Evolutionary conservation across 1,139 yeast genomes (phyloP).

Genomic region (Saccharomyces pastorianus): DNA sequence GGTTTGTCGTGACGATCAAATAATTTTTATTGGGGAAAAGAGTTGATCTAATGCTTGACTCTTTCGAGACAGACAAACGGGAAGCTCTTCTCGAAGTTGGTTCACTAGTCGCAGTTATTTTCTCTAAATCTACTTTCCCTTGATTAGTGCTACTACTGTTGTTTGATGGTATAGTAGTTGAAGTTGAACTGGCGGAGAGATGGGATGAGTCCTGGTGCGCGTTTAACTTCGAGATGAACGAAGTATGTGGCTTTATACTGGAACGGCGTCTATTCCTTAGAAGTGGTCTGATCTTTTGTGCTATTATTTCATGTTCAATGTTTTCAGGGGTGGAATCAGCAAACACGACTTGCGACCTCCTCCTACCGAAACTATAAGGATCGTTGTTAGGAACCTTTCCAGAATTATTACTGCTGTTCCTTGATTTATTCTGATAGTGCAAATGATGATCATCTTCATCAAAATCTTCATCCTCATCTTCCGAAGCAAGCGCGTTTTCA

Average conservation of each 20-base stretch:
- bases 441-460: constrained; percentile 5
- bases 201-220: constrained; percentile 2
- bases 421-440: constrained; percentile 27
- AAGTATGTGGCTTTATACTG: constrained; percentile 4
- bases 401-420: constrained; percentile 4
- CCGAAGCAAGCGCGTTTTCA: constrained; percentile 38
- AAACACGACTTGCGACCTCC: constrained; percentile 24
- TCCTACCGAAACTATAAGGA: constrained; percentile 10
- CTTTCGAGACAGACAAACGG: constrained; percentile 16
- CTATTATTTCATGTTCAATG: constrained; percentile 29
- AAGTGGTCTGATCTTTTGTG: constrained; percentile 23
- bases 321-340: constrained; percentile 17
- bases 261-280: constrained; percentile 7
- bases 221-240: constrained; percentile 2
- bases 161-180: neutral
- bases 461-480: constrained; percentile 27
- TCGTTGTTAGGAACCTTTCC: neutral
- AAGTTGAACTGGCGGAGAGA: neutral
- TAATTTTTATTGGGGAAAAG: constrained; percentile 9
- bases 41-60: constrained; percentile 20
- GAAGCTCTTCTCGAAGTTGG: constrained; percentile 14
- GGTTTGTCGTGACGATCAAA: neutral
- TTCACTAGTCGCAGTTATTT: constrained; percentile 7
- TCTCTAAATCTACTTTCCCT: constrained; percentile 11
- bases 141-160: constrained; percentile 1